Conservation (phyloP, 176 grass and related monocot genomes). For the maize (Zea mays) region Zm-B73-REFERENCE-NAM-5.0 NC_050097.1:35929001-35929500, state of each 20-base stretch:
- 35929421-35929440: conserved; percentile 1
- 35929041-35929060: conserved; percentile 98
- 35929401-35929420: not conserved
- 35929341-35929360: not conserved
- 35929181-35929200: conserved; percentile 74
- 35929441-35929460: not conserved
- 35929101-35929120: conserved; percentile 91
- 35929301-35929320: conserved; percentile 60
- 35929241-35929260: conserved; percentile 99
- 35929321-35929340: conserved; percentile 16
- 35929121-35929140: conserved; percentile 19
- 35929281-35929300: conserved; percentile 97
- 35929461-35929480: not conserved
- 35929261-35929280: conserved; percentile 98
- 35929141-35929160: conserved; percentile 15
- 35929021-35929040: conserved; percentile 99
- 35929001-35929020: conserved; percentile 52
- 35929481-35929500: not conserved
- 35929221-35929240: conserved; percentile 99
- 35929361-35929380: not conserved
- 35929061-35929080: conserved; percentile 98
- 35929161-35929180: conserved; percentile 33
- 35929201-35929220: conserved; percentile 99
- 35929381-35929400: not conserved
- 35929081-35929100: conserved; percentile 96